Conservation (phyloP, 1,284 basidiomycete species). For the Ceratobasidium sp. region DNA sequence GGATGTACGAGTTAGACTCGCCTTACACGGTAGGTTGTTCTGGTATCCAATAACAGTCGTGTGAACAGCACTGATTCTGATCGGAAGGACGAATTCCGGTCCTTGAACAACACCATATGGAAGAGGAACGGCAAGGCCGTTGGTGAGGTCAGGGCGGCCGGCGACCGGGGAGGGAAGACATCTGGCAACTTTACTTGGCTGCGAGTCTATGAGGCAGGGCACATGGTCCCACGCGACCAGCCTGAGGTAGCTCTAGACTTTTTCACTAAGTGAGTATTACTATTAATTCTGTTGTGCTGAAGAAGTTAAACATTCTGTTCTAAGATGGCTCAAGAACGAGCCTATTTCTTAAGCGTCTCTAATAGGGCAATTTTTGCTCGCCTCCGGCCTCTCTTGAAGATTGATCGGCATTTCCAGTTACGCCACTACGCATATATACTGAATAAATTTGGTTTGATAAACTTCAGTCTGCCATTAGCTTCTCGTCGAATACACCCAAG, state of each 20-base stretch:
- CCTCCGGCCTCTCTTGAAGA: too few relatives aligned
- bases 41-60: too few relatives aligned
- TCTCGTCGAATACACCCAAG: too few relatives aligned
- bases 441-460: too few relatives aligned
- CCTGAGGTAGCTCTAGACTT: constrained; percentile 11
- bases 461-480: too few relatives aligned
- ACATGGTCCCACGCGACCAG: constrained; percentile 21
- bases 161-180: neutral
- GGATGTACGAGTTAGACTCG: constrained; percentile 3
- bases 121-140: neutral
- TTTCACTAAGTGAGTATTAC: neutral
- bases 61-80: neutral
- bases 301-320: neutral
- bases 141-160: constrained; percentile 22
- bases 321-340: neutral
- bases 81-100: neutral
- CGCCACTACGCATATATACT: too few relatives aligned
- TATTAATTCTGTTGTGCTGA: neutral
- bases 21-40: neutral
- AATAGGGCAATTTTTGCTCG: too few relatives aligned
- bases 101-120: constrained; percentile 17
- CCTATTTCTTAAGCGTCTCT: constrained; percentile 1
- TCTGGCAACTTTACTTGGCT: constrained; percentile 23
- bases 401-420: too few relatives aligned
- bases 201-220: constrained; percentile 16